Evolutionary conservation across 345 rosid genomes (phyloP), one percentile per base, ranked within the genome.

Genomic region (Ailanthus altissimus): DNA sequence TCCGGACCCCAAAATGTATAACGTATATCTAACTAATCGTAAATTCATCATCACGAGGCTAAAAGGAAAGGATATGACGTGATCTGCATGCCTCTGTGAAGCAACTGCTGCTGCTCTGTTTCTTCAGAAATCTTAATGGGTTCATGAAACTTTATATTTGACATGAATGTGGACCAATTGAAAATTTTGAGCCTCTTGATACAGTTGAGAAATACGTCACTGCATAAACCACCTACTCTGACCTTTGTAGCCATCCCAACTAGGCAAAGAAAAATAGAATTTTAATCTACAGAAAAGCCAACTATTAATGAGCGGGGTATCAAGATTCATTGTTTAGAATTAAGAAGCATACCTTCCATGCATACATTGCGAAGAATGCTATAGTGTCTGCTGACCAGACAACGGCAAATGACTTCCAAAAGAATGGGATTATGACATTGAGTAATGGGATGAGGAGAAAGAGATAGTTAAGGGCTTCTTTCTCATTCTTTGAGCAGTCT

Each of bases 331-430:
- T 20, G 50, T 42, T 53, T 13, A 1, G 75, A 21, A 76, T 71
- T 64, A 78, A 77, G 7, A 18, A 51, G 13, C 61, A 53, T 88
- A 95, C 99, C 99, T 95, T 95, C 99, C 99, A 95, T 61, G 97
- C 94, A 79, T 95, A 95, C 94, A 95, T 88, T 0, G 80, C 88
- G 70, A 95, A 90, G 90, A 95, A 95, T 77, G 92, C 96, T 67
- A 86, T 62, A 0, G 88, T 90, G 81, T 95, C 99, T 58, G 97
- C 98, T 56, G 99, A 93, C 99, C 98, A 95, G 78, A 93, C 98
- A 61, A 89, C 79, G 10, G 99, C 86, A 79, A 95, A 93, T 0
- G 99, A 95, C 81, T 95, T 95, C 87, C 83, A 88, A 67, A 94
- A 93, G 97, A 93, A 91, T 0, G 97, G 99, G 25, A 93, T 95